Evolutionary conservation across 257 asterid genomes (phyloP), one percentile per base, ranked within the genome.

Genomic region (Solanum verrucosum): DNA sequence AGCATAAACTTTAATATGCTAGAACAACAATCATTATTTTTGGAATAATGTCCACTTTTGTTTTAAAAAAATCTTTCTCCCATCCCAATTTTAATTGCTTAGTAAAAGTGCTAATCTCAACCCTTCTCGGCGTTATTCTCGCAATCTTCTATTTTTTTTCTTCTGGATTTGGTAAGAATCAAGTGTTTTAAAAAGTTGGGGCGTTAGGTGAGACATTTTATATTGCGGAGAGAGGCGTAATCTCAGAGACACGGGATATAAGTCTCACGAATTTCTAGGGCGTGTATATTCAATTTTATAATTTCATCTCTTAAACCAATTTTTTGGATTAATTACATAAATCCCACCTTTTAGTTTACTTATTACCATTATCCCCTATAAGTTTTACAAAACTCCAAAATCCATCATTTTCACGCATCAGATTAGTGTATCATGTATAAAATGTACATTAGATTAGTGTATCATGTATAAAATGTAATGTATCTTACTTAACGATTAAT

Each of bases 21-120:
- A 74, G 49, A 21, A 77, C 84, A 79, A 79, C 38, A 79, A 42
- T 79, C 65, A 78, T 78, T 59, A 78, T 42, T 33, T 40, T 78
- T 78, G 84, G 38, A 42, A 79, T 79, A 44, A 79, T 44, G 65
- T 42, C 38, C 84, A 25, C 84, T 29, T 38, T 38, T 52, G 2
- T 37, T 37, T 37, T 7, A 5, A 40, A 11, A 10, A 44, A 52
- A 52, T 37, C 78, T 1, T 71, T 71, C 40, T 31, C n/a, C 25
- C 46, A 9, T 3, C 8, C 82, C 10, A 4, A 74, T 74, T 35
- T 74, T 74, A 35, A 42, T 79, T 79, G 84, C 65, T 79, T 40
- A 1, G 15, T 9, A 9, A 46, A 44, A 79, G 84, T 79, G 65
- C 35, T 42, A 42, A 78, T 42, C 84, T 78, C 84, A 78, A 40